phyloP scores from a whole-genome alignment of 2,329 filamentous ascomycete species.

The Ascochyta koolunga region DNA sequence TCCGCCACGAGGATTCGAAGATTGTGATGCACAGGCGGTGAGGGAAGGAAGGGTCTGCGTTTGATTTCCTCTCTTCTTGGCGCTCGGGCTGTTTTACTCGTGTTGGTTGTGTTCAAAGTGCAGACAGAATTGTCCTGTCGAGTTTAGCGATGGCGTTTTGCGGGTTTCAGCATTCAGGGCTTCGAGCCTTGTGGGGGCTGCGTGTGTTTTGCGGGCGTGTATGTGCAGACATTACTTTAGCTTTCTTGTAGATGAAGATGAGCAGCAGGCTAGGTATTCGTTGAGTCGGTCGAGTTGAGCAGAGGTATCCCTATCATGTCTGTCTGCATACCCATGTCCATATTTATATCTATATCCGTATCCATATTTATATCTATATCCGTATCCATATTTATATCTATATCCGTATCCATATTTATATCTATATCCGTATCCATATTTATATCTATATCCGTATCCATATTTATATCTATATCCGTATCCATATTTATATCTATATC shows the following conservation, averaged over 20 bases:
- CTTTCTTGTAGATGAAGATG: neutral
- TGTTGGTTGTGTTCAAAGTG: conserved; percentile 12
- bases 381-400: no score
- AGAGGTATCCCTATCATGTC: no score
- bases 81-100: neutral
- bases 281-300: no score
- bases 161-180: neutral
- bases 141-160: conserved; percentile 37
- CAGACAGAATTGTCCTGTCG: neutral
- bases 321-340: no score
- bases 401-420: no score
- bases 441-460: no score
- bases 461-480: no score
- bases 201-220: neutral
- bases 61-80: neutral
- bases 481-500: no score
- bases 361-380: no score
- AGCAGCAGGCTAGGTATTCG: neutral
- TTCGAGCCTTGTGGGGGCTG: neutral
- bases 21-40: conserved; percentile 39
- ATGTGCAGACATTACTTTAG: neutral
- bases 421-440: no score
- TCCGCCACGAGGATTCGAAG: conserved; percentile 39
- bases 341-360: no score
- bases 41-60: neutral